Evolutionary conservation across 805 yeast genomes (phyloP).

Genomic region (Diddensiella santjacobensis): DNA sequence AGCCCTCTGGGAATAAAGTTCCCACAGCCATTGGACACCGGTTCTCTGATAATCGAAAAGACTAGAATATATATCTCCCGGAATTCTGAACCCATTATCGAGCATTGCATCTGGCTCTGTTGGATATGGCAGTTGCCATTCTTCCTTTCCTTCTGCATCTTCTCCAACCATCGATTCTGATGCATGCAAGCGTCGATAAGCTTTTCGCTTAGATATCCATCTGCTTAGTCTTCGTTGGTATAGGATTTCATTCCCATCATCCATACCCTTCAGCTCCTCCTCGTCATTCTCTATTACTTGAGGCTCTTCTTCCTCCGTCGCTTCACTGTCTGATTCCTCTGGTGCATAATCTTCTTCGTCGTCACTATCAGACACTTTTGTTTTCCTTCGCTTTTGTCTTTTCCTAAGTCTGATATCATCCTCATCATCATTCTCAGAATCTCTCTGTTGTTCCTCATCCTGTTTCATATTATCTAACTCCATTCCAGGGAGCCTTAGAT

Average conservation of each 20-base stretch:
- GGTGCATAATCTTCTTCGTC: slow-evolving; percentile 4
- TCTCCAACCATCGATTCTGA: slow-evolving; percentile 21
- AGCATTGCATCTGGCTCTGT: slow-evolving; percentile 67
- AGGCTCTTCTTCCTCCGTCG: neutral
- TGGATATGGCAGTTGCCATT: slow-evolving; percentile 79
- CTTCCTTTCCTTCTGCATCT: slow-evolving; percentile 32
- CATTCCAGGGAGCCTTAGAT: slow-evolving; percentile 51
- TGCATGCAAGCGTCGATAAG: slow-evolving; percentile 34
- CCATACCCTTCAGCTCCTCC: slow-evolving; percentile 36
- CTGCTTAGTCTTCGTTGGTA: slow-evolving; percentile 56
- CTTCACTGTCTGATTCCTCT: slow-evolving; percentile 1
- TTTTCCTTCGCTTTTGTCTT: neutral
- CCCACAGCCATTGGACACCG: slow-evolving; percentile 97
- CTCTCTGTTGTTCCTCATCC: slow-evolving; percentile 15
- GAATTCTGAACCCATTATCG: slow-evolving; percentile 66
- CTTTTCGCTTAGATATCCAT: slow-evolving; percentile 58
- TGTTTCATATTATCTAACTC: slow-evolving; percentile 23
- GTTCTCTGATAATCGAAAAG: slow-evolving; percentile 93
- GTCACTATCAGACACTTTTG: neutral
- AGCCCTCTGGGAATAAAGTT: slow-evolving; percentile 77
- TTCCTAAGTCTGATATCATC: neutral
- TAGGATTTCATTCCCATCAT: slow-evolving; percentile 74
- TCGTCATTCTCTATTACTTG: neutral
- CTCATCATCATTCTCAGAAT: slow-evolving; percentile 4
- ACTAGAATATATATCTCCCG: slow-evolving; percentile 86